A percentile compares a stretch with the other conserved stretches of the same genome.
Conservation (phyloP, 495 filamentous ascomycete species). For the Hypoxylon cercidicola region DNA sequence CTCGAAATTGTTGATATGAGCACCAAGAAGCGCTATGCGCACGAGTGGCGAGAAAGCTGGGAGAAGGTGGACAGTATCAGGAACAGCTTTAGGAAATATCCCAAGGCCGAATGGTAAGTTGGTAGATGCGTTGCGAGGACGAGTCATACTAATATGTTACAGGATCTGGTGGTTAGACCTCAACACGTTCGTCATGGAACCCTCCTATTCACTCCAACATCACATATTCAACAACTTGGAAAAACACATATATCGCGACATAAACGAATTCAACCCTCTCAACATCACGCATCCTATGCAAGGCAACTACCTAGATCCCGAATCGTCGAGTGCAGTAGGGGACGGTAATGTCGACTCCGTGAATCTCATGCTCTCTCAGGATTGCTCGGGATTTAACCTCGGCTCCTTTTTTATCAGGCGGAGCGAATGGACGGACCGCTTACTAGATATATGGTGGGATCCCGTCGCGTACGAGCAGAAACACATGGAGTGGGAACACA, state of each 20-base stretch:
- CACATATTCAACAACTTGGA: slow-evolving; percentile 88
- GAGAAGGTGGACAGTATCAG: slow-evolving; percentile 98
- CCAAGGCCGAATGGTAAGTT: slow-evolving; percentile 91
- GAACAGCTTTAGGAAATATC: slow-evolving; percentile 91
- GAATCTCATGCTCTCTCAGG: slow-evolving; percentile 89
- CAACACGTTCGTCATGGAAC: slow-evolving; percentile 98
- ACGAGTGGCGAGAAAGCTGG: slow-evolving; percentile 99
- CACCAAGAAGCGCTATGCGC: slow-evolving; percentile 97
- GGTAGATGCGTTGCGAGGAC: not conserved
- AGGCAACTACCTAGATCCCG: slow-evolving; percentile 76
- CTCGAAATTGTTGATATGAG: slow-evolving; percentile 97
- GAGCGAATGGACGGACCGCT: slow-evolving; percentile 86
- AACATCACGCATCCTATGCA: slow-evolving; percentile 88
- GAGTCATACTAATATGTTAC: slow-evolving; percentile 43
- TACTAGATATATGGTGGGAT: slow-evolving; percentile 99
- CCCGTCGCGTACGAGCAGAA: slow-evolving; percentile 97
- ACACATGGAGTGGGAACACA: slow-evolving; percentile 99
- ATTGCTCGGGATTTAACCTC: slow-evolving; percentile 96
- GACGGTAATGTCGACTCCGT: slow-evolving; percentile 79
- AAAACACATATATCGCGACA: slow-evolving; percentile 88
- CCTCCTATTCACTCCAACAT: slow-evolving; percentile 85
- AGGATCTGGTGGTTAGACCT: slow-evolving; percentile 99
- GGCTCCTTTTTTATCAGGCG: slow-evolving; percentile 93
- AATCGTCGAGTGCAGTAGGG: slow-evolving; percentile 74
- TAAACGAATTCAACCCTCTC: slow-evolving; percentile 94